Base-by-base conservation (phyloP, 768 basidiomycete genomes). In the Auricularia auricula-judae region DNA sequence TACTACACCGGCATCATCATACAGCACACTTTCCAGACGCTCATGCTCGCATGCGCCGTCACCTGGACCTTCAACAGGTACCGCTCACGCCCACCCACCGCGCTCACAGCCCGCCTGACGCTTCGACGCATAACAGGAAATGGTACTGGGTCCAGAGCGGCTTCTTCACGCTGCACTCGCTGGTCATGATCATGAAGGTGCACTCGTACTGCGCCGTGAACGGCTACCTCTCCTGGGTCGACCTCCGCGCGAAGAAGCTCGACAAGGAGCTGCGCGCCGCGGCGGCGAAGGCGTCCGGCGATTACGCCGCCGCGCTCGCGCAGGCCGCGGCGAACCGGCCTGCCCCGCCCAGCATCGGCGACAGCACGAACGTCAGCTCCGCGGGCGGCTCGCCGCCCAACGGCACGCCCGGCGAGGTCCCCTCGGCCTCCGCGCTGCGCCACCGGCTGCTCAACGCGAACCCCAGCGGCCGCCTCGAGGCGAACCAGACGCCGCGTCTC, bases 81-180 rank as follows among this genome's bases (percentile, higher is more conserved):
- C 64, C 79, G 29, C 29, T 16, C 12, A 29, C 23, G 16, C 42
- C 35, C 36, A 43, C 5, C 56, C 10, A 14, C 56, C 56, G 44
- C 4, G 2, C 33, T 29, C 29, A 29, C 29, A 29, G 29, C 18
- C 63, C 54, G 36, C 53, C 18, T 35, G 39, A 39, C 53, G 7
- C 65, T 11, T 54, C 29, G 2, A 18, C 8, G 61, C 10, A 36
- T 4, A 53, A n/a, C 65, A 90, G 93, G 62, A 82, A 93, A 70
- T 98, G 95, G 95, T 93, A 93, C 42, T 98, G 95, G 95, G 95
- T 98, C 4, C 95, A 98, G 72, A 91, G 89, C 4, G 93, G 92
- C 4, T 95, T 89, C 74, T 77, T 94, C 61, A 95, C 89, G 0
- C 74, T 93, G 61, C 95, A 98, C 72, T 86, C 89, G 8, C 78